phyloP scores from a whole-genome alignment of 176 grass and related monocot species.

The Triticum monococcum region DNA sequence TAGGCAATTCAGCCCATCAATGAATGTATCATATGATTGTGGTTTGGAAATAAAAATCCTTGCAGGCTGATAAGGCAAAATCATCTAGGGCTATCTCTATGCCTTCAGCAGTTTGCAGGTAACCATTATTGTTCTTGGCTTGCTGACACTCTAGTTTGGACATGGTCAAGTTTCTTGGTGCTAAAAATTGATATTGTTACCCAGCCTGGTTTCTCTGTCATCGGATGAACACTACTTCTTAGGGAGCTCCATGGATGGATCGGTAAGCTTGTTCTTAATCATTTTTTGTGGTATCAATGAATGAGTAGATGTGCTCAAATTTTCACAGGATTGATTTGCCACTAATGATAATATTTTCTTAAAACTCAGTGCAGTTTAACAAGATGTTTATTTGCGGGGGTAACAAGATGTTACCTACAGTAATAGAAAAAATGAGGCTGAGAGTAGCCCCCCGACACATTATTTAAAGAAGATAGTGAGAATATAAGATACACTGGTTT shows the following conservation, averaged over 20 bases:
- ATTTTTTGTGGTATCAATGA: not conserved
- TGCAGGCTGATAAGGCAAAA: conserved; percentile 40
- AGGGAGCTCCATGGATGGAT: conserved; percentile 85
- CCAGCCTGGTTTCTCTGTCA: conserved; percentile 62
- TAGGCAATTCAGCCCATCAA: not conserved
- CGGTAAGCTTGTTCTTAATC: conserved; percentile 38
- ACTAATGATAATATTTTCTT: not conserved
- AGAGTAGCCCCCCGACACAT: not conserved
- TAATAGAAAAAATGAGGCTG: not conserved
- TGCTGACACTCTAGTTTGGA: not conserved
- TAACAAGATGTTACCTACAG: not conserved
- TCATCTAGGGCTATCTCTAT: conserved; percentile 35
- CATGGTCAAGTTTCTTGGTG: not conserved
- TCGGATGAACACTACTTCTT: conserved; percentile 74
- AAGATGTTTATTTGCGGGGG: not conserved
- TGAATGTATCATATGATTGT: conserved; percentile 1
- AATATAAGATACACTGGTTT: not conserved
- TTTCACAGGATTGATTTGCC: not conserved
- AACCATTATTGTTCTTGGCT: not conserved
- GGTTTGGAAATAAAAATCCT: not conserved
- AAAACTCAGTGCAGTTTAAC: not conserved
- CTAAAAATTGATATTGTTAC: conserved; percentile 25
- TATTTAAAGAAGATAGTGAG: not conserved
- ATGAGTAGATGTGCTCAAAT: not conserved
- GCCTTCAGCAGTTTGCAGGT: conserved; percentile 76